Conservation (phyloP, 73 alveolate genomes). For the Paraurostyla sp. region DNA sequence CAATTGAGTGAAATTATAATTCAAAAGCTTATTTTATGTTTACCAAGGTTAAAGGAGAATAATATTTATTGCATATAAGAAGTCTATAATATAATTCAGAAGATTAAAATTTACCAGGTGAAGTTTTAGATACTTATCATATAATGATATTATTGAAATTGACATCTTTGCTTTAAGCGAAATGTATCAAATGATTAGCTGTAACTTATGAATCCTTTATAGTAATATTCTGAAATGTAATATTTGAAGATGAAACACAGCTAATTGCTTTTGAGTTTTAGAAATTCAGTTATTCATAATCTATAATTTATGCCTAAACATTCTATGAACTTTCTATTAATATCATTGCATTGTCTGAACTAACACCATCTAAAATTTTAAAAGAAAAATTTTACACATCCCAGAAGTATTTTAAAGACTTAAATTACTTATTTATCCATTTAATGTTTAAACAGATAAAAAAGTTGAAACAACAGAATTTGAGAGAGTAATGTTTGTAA, state of each 20-base stretch:
- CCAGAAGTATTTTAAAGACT: not conserved
- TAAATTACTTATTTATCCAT: not conserved
- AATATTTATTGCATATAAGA: slow-evolving; percentile 9
- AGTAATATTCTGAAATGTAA: not conserved
- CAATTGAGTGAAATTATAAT: slow-evolving; percentile 9
- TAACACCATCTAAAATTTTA: not conserved
- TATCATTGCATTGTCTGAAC: not conserved
- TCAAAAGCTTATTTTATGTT: not conserved
- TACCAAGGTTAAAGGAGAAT: not conserved
- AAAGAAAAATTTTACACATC: slow-evolving; percentile 6
- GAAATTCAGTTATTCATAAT: not conserved
- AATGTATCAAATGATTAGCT: slow-evolving; percentile 7
- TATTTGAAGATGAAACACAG: not conserved
- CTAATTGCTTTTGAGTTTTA: slow-evolving; percentile 1
- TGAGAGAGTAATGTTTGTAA: not conserved
- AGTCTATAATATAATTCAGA: not conserved
- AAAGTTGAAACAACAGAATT: not conserved
- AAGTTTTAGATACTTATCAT: not conserved
- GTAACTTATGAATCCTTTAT: not conserved
- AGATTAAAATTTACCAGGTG: not conserved
- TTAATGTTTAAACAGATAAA: not conserved
- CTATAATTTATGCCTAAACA: not conserved
- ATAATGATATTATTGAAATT: not conserved
- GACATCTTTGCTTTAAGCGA: not conserved
- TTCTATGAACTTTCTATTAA: not conserved